These are phyloP conservation scores for Cryptomeria japonica DNA, from an alignment of 75 land plant species.

Conservation along the genomic window DNA sequence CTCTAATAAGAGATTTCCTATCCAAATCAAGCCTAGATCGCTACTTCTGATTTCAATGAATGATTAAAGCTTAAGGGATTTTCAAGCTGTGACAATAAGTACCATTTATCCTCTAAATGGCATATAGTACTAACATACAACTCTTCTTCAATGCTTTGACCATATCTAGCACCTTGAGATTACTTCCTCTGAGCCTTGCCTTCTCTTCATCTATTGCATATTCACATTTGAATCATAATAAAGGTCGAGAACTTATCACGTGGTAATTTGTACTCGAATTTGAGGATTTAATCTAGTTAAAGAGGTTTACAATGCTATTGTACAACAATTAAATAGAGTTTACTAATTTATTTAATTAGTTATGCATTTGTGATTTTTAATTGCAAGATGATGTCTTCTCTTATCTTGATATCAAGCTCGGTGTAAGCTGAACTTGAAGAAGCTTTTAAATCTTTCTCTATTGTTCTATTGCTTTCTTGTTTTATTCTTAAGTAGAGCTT, in stretches of 20 bases:
- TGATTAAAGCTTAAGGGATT: not conserved
- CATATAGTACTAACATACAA: not conserved
- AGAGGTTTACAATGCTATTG: not conserved
- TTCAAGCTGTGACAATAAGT: not conserved
- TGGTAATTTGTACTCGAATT: not conserved
- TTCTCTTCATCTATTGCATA: not conserved
- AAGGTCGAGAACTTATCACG: not conserved
- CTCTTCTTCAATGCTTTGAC: not conserved
- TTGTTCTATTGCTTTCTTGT: not conserved
- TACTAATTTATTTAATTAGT: not conserved
- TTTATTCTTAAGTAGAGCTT: not conserved
- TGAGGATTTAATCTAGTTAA: not conserved
- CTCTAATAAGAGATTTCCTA: not conserved
- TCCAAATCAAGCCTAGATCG: not conserved
- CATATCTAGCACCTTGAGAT: not conserved
- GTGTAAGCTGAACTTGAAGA: not conserved
- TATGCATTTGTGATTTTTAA: not conserved
- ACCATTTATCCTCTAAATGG: not conserved
- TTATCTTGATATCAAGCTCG: not conserved
- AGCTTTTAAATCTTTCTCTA: not conserved
- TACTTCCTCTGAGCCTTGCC: not conserved
- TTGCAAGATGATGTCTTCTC: not conserved
- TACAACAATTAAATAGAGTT: not conserved
- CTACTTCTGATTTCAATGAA: not conserved
- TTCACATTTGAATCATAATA: not conserved